These are phyloP conservation scores for Pseudogymnoascus sp. DNA, from an alignment of 2,329 filamentous ascomycete genomes.

Conservation along the genomic window DNA sequence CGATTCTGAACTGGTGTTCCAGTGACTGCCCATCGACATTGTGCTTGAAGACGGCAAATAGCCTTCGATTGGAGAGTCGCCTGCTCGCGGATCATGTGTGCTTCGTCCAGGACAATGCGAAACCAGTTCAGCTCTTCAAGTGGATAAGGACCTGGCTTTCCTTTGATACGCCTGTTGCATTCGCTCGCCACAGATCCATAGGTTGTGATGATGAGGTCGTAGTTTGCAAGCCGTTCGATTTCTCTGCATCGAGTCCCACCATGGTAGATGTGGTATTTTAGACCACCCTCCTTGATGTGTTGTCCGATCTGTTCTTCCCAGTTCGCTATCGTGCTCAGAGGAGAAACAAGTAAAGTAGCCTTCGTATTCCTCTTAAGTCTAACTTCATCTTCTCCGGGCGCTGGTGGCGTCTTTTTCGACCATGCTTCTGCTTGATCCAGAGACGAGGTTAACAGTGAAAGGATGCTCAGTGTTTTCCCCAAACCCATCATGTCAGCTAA, in stretches of 20 bases:
- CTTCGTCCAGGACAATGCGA: constrained; percentile 87
- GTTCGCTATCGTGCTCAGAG: constrained; percentile 83
- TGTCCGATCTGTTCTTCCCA: constrained; percentile 89
- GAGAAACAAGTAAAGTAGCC: constrained; percentile 79
- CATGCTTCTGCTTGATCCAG: constrained; percentile 34
- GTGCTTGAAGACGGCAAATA: constrained; percentile 69
- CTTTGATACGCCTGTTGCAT: constrained; percentile 53
- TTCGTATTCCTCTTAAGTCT: constrained; percentile 58
- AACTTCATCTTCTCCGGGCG: constrained; percentile 26
- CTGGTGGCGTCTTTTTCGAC: constrained; percentile 22
- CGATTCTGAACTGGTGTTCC: constrained; percentile 94
- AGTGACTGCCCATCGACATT: constrained; percentile 91
- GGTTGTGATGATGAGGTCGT: constrained; percentile 84
- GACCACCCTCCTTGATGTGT: constrained; percentile 57
- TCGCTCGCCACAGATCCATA: constrained; percentile 85
- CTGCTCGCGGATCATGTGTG: constrained; percentile 86
- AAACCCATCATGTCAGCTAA: constrained; percentile 83
- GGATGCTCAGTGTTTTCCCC: constrained; percentile 79
- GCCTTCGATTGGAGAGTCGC: constrained; percentile 75
- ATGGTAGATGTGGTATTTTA: constrained; percentile 80
- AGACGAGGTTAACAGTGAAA: constrained; percentile 67
- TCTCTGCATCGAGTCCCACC: constrained; percentile 68
- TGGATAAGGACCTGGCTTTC: constrained; percentile 53
- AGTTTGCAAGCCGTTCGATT: constrained; percentile 57
- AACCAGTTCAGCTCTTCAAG: constrained; percentile 82